Base-by-base conservation (phyloP, 2,329 filamentous ascomycete genomes). In the Calonectria ilicicola region DNA sequence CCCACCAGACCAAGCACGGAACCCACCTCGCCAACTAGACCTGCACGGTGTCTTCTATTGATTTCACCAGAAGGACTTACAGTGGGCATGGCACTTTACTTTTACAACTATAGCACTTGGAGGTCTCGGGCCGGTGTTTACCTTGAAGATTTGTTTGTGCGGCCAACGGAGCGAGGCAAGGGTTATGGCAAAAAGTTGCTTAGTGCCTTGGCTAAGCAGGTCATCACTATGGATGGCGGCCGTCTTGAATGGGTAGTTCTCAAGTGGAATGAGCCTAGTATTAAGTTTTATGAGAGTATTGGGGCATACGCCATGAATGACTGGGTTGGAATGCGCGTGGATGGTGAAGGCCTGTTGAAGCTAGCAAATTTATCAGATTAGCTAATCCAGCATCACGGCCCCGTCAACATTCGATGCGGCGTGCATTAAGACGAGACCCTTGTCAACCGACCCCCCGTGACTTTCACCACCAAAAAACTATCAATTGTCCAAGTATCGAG, bases 21-120 rank as follows among this genome's bases (percentile, higher is more conserved):
- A 76, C 83, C 89, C 8, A 92, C 90, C 64, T 86, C 89, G 0
- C 83, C 90, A 2, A 78, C 83, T 5, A 86, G 86, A n/a, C 94
- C 93, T 35, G 94, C 95, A 21, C 93, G 95, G 73, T 96, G 94
- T 63, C 88, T 97, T 40, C 85, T 97, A 12, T 85, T 96, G 67
- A 87, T 88, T 77, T 84, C 88, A 26, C 84, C 87, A 14, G 83
- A 85, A 7, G 83, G 86, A 14, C 81, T 85, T 46, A 83, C 83
- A 0, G 94, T 91, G 0, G 95, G 93, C 60, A 95, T 98, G 90
- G 95, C 95, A 1, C 85, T 98, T 47, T 98, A 95, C 86, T 98
- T 98, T 84, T 95, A 96, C 88, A 98, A 96, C 85, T 98, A 98
- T 85, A 95, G 93, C 81, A 98, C 96, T 0, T 98, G 97, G 97